Conservation (phyloP, 2,329 filamentous ascomycete species). For the Aspergillus cejpii region DNA sequence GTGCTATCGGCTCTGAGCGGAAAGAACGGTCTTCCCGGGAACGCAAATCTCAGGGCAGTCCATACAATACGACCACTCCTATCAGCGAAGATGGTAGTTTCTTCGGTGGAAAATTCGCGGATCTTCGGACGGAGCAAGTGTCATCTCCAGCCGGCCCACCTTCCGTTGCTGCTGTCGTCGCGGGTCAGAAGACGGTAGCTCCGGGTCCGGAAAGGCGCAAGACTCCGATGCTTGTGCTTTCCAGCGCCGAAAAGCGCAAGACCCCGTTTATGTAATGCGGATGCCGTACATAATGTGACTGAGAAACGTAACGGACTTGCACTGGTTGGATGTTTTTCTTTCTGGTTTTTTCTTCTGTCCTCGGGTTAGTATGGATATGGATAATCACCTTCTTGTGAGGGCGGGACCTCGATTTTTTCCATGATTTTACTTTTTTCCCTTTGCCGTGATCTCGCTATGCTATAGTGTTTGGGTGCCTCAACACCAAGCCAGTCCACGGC, state of each 20-base stretch:
- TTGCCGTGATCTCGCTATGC: background rate
- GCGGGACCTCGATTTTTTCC: background rate
- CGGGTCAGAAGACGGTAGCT: slow-evolving; percentile 51
- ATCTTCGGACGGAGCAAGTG: slow-evolving; percentile 40
- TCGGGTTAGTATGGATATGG: background rate
- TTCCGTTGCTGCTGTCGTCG: slow-evolving; percentile 38
- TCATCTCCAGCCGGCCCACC: slow-evolving; percentile 29
- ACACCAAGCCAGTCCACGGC: no score
- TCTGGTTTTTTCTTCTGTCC: slow-evolving; percentile 8
- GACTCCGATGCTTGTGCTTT: slow-evolving; percentile 79
- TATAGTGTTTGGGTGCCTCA: background rate
- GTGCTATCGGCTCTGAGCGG: slow-evolving; percentile 81
- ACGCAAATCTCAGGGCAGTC: slow-evolving; percentile 48
- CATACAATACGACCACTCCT: slow-evolving; percentile 56
- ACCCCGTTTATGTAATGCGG: slow-evolving; percentile 53
- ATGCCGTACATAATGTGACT: slow-evolving; percentile 31
- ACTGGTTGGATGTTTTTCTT: slow-evolving; percentile 25
- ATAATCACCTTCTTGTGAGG: background rate
- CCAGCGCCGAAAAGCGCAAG: slow-evolving; percentile 86
- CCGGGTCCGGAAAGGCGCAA: slow-evolving; percentile 61
- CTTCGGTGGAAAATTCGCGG: slow-evolving; percentile 51
- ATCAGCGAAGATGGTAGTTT: slow-evolving; percentile 55
- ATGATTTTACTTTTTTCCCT: background rate
- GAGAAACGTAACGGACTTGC: slow-evolving; percentile 26
- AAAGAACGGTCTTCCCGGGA: slow-evolving; percentile 61